Base-by-base conservation (phyloP, 805 yeast species). In the Wickerhamomyces chaumierensis region DNA sequence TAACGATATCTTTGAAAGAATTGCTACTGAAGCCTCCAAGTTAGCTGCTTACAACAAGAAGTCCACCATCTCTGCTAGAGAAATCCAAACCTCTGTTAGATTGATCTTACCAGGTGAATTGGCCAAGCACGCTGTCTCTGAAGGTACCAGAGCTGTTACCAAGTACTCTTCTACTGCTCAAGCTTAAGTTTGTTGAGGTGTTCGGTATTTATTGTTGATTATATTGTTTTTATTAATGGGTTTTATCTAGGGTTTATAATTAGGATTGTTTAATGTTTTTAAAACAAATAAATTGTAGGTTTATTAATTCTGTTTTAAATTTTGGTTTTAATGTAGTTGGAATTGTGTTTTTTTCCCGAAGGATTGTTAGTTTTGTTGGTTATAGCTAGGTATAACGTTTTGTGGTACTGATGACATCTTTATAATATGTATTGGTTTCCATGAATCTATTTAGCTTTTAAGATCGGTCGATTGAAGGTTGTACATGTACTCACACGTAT, bases 21-120 rank as follows among this genome's bases (percentile, higher is more conserved):
- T 90, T 58, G 96, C 96, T 56, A 69, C 90, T 57, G 96, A 88
- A 74, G 96, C 96, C 57, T 88, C 96, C 53, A 90, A 88, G 73
- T 80, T 90, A 59, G 96, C 96, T 69, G 95, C 95, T 61, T 88
- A 88, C 82, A 88, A 88, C 84, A 87, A 87, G 77, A 88, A 87
- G 73, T 85, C 95, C 44, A 88, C 97, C 56, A 88, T 90, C 61
- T 86, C 96, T 52, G 94, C 96, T 46, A 86, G 96, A 75, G 96
- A 88, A 74, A 88, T 88, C 59, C 96, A 88, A 75, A 88, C 96
- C 56, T 96, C 97, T 55, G 96, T 88, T 52, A 85, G 96, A 78
- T 80, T 88, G 61, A 87, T 88, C 69, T 80, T 88, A 58, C 97
- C 97, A 55, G 96, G 96, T 78, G 96, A 88, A 75, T 77, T 88